Base-by-base conservation (phyloP, 169 alveolate species). In the Condylostoma magnum region DNA sequence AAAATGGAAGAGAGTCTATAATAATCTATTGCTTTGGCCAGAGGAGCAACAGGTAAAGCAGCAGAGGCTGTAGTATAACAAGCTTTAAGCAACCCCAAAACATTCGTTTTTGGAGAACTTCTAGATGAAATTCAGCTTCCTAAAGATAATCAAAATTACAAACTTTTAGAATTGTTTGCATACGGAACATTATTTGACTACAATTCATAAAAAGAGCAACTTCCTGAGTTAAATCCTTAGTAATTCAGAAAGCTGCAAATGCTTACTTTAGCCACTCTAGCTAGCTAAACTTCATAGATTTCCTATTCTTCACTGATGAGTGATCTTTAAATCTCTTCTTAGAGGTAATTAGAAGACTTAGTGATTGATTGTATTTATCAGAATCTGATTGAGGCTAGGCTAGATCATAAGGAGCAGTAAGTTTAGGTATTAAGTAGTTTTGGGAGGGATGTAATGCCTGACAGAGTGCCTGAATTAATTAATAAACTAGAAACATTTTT, bases 31-130 rank as follows among this genome's bases (percentile, higher is more conserved):
- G 65, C 71, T 36, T 75, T 81, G 2, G 80, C 84, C 18, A 69
- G 57, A 31, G 65, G 76, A n/a, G 76, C 82, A 25, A 81, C 75
- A 63, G 76, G 85, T 0, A 81, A 81, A 41, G 88, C 88, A 2
- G 52, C 76, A 15, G 88, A 81, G 33, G 57, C 75, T 2, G 48
- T 81, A 2, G 76, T 81, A 6, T 72, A 58, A 12, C 51, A 76
- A 68, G 73, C 80, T 8, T 53, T 76, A 15, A 34, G 79, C 2
- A 50, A 81, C 47, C 74, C 66, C 1, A 6, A 18, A 2, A 76
- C 79, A 15, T 81, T 28, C 54, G 77, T 73, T 3, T 81, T 81
- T 36, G 81, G 80, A 10, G 88, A 81, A 50, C 80, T 81, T 55
- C 43, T 81, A 37, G 72, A 69, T 44, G 44, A 47, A 34, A 43